Conservation (phyloP, 2,329 filamentous ascomycete genomes). For the Alternaria longipes region DNA sequence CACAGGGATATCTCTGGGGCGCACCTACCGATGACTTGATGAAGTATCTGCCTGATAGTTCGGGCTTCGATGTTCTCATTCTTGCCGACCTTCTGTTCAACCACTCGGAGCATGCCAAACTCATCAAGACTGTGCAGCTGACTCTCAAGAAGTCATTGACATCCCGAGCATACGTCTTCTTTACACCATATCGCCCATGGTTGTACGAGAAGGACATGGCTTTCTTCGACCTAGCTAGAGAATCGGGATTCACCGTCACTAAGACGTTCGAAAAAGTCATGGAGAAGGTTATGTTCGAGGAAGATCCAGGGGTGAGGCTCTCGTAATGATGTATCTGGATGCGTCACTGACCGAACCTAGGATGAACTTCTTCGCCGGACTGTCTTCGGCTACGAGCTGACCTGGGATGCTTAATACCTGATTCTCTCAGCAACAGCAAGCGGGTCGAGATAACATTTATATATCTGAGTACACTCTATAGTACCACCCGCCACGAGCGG, state of each 20-base stretch:
- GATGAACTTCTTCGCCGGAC: slow-evolving; percentile 83
- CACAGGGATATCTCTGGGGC: slow-evolving; percentile 85
- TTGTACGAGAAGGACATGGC: slow-evolving; percentile 82
- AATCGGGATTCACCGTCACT: slow-evolving; percentile 76
- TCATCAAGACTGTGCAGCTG: slow-evolving; percentile 75
- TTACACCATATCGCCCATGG: slow-evolving; percentile 94
- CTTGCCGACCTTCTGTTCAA: slow-evolving; percentile 92
- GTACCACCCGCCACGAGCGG: not conserved
- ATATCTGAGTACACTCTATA: not conserved
- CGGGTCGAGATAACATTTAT: not conserved
- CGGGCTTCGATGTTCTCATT: slow-evolving; percentile 80
- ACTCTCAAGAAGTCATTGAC: slow-evolving; percentile 67
- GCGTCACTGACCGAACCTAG: slow-evolving; percentile 42
- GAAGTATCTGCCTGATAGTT: slow-evolving; percentile 60
- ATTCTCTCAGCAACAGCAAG: not conserved
- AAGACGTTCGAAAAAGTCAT: slow-evolving; percentile 83
- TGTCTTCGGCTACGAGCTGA: slow-evolving; percentile 79
- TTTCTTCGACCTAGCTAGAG: slow-evolving; percentile 82
- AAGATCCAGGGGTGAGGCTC: slow-evolving; percentile 75
- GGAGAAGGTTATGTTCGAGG: slow-evolving; percentile 88
- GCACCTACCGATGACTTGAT: slow-evolving; percentile 68
- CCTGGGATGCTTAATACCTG: slow-evolving; percentile 60
- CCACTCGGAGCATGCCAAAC: slow-evolving; percentile 82
- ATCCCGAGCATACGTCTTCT: slow-evolving; percentile 83
- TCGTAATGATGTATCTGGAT: too few relatives aligned